phyloP scores from a whole-genome alignment of 1,284 basidiomycete species.

The Caloboletus firmus region DNA sequence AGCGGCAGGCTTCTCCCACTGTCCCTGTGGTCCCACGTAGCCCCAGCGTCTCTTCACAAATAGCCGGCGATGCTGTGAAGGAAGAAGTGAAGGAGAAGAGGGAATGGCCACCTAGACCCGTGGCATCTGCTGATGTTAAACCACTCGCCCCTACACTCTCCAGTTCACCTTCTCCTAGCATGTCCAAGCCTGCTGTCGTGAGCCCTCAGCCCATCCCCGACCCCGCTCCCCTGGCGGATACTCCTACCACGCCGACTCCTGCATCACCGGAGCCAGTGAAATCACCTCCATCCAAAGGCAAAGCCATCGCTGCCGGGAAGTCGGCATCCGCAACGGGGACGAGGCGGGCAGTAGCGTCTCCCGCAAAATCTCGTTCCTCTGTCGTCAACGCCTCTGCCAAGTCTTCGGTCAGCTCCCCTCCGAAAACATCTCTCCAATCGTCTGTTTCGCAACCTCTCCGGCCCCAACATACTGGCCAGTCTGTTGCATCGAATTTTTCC shows the following conservation, averaged over 20 bases:
- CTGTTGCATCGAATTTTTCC: conserved; percentile 44
- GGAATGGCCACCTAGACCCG: conserved; percentile 71
- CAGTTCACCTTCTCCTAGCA: conserved; percentile 30
- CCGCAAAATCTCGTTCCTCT: conserved; percentile 29
- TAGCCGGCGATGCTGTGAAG: conserved; percentile 58
- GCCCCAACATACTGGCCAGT: conserved; percentile 55
- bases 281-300: conserved; percentile 27
- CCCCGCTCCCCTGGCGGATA: conserved; percentile 8
- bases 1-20: conserved; percentile 48
- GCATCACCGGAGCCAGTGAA: conserved; percentile 22
- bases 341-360: conserved; percentile 21
- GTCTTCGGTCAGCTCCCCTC: conserved; percentile 31
- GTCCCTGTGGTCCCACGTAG: conserved; percentile 48
- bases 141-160: conserved; percentile 27
- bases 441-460: conserved; percentile 43
- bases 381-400: conserved; percentile 26
- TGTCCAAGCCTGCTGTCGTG: conserved; percentile 25
- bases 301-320: conserved; percentile 26
- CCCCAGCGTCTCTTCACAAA: conserved; percentile 62
- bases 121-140: conserved; percentile 36
- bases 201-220: conserved; percentile 28
- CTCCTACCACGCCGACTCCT: conserved; percentile 17
- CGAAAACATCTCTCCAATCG: conserved; percentile 32
- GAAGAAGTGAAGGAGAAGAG: conserved; percentile 66
- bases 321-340: conserved; percentile 17